A percentile compares a stretch with the other conserved stretches of the same genome.
phyloP scores from a whole-genome alignment of 164 flowering plant species.

The Sextonia rubra region DNA sequence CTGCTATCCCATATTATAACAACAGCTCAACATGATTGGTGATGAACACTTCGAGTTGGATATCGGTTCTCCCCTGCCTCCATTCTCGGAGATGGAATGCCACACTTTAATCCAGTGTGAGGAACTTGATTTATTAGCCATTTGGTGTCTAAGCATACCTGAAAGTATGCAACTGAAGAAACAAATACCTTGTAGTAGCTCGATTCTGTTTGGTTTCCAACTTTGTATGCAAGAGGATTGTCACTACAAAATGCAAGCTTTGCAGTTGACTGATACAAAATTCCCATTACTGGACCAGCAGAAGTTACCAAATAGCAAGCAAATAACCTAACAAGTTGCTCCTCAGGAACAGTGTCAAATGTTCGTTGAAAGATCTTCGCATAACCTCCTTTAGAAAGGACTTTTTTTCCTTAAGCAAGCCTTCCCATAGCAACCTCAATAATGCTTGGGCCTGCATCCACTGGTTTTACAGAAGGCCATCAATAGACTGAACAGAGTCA shows the following conservation, averaged over 20 bases:
- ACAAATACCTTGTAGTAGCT: slow-evolving; percentile 81
- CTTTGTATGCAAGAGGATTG: slow-evolving; percentile 73
- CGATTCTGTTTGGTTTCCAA: slow-evolving; percentile 63
- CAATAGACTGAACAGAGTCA: background rate
- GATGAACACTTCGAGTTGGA: background rate
- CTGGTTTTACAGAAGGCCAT: slow-evolving; percentile 32
- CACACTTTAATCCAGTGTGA: background rate
- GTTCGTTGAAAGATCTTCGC: slow-evolving; percentile 77
- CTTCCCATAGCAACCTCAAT: slow-evolving; percentile 88
- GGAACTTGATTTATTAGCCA: background rate
- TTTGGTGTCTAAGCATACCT: background rate
- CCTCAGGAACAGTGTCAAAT: slow-evolving; percentile 78
- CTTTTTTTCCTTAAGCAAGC: slow-evolving; percentile 85
- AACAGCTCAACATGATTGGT: background rate
- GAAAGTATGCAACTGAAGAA: background rate
- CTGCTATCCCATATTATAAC: no score
- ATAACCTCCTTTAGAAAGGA: slow-evolving; percentile 88
- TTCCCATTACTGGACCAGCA: slow-evolving; percentile 92
- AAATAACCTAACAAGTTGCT: slow-evolving; percentile 62
- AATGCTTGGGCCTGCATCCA: slow-evolving; percentile 86
- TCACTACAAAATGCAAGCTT: slow-evolving; percentile 94
- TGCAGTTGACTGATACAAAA: slow-evolving; percentile 64
- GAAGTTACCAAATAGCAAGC: slow-evolving; percentile 95
- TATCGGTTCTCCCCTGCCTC: background rate
- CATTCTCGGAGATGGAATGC: background rate